Evolutionary conservation across 805 yeast species (phyloP).

Genomic region (Lipomyces japonicus): DNA sequence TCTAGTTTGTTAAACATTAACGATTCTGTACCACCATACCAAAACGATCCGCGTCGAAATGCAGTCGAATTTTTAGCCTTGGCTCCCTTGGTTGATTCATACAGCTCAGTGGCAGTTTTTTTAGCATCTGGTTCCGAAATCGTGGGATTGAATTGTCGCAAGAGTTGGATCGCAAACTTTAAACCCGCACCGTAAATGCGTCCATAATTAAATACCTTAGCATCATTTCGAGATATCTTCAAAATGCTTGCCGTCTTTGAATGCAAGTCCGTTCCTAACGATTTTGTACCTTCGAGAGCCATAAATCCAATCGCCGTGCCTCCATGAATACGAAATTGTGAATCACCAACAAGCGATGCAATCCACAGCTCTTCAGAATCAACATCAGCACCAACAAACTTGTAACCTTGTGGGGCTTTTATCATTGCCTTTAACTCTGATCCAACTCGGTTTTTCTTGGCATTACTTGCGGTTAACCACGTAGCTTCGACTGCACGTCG

Average conservation of each 20-base stretch:
- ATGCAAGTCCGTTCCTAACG: constrained; percentile 89
- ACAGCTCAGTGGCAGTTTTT: constrained; percentile 60
- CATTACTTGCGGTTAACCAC: constrained; percentile 97
- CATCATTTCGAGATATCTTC: constrained; percentile 86
- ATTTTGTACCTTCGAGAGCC: constrained; percentile 94
- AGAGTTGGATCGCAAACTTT: constrained; percentile 76
- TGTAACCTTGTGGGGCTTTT: constrained; percentile 82
- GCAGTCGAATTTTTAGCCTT: constrained; percentile 38
- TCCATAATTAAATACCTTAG: constrained; percentile 94
- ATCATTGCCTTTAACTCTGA: constrained; percentile 88
- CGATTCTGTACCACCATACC: constrained; percentile 88
- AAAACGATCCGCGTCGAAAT: constrained; percentile 36
- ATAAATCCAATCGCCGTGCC: constrained; percentile 98
- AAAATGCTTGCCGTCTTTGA: constrained; percentile 87
- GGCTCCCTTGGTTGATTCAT: constrained; percentile 79
- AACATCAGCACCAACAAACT: constrained; percentile 97
- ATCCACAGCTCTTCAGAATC: constrained; percentile 99
- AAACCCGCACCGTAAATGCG: constrained; percentile 97
- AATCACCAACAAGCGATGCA: constrained; percentile 91
- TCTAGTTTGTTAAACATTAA: constrained; percentile 86
- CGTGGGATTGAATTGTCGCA: constrained; percentile 76
- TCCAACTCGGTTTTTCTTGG: constrained; percentile 79
- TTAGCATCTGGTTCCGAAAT: constrained; percentile 65
- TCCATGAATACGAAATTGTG: constrained; percentile 84
- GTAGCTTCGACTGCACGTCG: constrained; percentile 95